Evolutionary conservation across 2,329 filamentous ascomycete genomes (phyloP), one percentile per base, ranked within the genome.

Genomic region (Xylaria multiplex): DNA sequence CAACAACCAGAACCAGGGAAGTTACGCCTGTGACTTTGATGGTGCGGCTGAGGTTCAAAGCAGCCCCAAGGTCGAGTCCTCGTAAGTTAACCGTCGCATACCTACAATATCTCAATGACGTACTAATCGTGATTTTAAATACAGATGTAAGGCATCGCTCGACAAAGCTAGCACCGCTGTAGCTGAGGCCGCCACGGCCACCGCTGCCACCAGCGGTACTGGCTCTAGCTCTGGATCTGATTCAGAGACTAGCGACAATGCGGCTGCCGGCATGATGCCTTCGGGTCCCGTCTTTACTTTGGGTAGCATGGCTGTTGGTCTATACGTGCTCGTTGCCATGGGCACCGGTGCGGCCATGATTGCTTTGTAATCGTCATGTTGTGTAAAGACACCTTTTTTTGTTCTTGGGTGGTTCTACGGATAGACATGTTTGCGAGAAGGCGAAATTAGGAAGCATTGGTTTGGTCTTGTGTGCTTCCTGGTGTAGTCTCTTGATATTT

Each of bases 11-110:
- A 80, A 81, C 68, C 81, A 81, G 62, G 77, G 78, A 42, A 76
- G 79, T 43, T 78, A 79, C 52, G 85, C 87, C 32, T 90, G 88
- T 75, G 79, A 83, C 79, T 90, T 90, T 79, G 79, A 81, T 66
- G 86, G 88, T 69, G 80, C 82, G 59, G 88, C 86, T 8, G 79
- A 81, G 63, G 78, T 80, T 3, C 67, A 73, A 37, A 66, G 62
- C n/a, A 69, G 64, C 67, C 66, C 69, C 13, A 59, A 62, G 37
- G 66, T 69, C 9, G 72, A 66, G 8, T 69, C 72, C 19, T 65
- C 65, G 74, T 76, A 70, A 70, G 73, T 72, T 14, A 3, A 55
- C 24, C 53, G 6, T 2, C 7, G 5, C 9, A 43, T 48, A 16
- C 6, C 22, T 8, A 45, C 2, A 1, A 40, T 16, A 2, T 16